phyloP scores from a whole-genome alignment of 768 basidiomycete species.

The Boletus tylopilopsis region DNA sequence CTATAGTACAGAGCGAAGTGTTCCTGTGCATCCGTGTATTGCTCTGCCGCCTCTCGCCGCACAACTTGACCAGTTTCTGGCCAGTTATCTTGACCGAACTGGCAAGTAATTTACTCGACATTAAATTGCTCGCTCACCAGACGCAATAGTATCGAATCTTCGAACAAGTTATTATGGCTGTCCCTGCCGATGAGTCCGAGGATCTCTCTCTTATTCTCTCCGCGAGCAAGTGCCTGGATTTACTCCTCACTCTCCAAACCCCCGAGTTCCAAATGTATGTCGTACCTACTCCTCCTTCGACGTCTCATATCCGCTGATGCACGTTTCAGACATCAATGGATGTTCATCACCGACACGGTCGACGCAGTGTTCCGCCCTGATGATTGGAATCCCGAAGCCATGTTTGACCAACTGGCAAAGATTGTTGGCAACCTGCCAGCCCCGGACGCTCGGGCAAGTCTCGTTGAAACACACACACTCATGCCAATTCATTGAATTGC shows the following conservation, averaged over 20 bases:
- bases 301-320: slow-evolving; percentile 3
- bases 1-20: slow-evolving; percentile 89
- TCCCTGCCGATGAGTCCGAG: slow-evolving; percentile 82
- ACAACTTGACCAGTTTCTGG: slow-evolving; percentile 95
- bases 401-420: slow-evolving; percentile 89
- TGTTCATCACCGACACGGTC: slow-evolving; percentile 96
- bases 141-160: slow-evolving; percentile 79
- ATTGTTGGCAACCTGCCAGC: slow-evolving; percentile 67
- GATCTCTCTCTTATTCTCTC: slow-evolving; percentile 79
- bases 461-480: too few relatives aligned
- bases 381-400: slow-evolving; percentile 76
- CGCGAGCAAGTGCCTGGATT: slow-evolving; percentile 91
- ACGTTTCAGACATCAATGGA: slow-evolving; percentile 83
- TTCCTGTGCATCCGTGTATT: slow-evolving; percentile 91
- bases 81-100: slow-evolving; percentile 92
- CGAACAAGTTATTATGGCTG: slow-evolving; percentile 66
- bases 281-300: not conserved
- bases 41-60: slow-evolving; percentile 84
- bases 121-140: not conserved
- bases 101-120: slow-evolving; percentile 38
- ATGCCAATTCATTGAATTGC: not conserved
- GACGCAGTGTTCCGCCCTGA: slow-evolving; percentile 91
- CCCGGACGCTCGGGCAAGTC: slow-evolving; percentile 31
- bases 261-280: slow-evolving; percentile 96
- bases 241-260: slow-evolving; percentile 89